Base-by-base conservation (phyloP, 306 rosid genomes). In the Acacia confusa region DNA sequence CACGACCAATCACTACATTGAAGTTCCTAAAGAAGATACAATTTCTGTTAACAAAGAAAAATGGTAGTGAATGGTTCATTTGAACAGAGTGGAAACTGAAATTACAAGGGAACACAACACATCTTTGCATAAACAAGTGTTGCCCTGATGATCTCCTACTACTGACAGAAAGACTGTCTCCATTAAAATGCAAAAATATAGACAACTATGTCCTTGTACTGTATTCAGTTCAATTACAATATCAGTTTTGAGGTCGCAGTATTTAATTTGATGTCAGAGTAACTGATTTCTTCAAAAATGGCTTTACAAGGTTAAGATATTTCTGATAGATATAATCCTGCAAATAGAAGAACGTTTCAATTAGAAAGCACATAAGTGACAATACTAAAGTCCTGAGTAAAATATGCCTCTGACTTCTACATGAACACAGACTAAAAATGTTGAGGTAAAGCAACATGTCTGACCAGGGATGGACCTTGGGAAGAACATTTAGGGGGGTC, bases 1-100 rank as follows among this genome's bases (percentile, higher is more conserved):
- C 34, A 72, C 66, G 99, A 95, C 99, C 99, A 95, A 85, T 95
- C 99, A 86, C 99, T 95, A 91, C 97, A 92, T 92, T 95, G 97
- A 85, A 92, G 99, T 84, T 95, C 99, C 98, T 92, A 90, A 80
- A 87, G 76, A 83, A 86, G 74, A 84, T 71, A 84, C 78, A 86
- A 79, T 80, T 85, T 83, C 45, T 77, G 82, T 85, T 77, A 89
- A 85, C 79, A 84, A 76, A 84, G 74, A 84, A 76, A 84, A 76
- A 43, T 45, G 47, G 70, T 20, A 76, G 69, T 14, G 81, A 78
- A 87, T 53, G 47, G 32, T 65, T 64, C 72, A 84, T 25, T 76
- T 52, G 53, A 66, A 73, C 66, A 71, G 68, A 43, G 60, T 75
- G 70, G 78, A 72, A 79, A 70, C 85, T 74, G 64, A 83, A 81